Base-by-base conservation (phyloP, 2,329 filamentous ascomycete genomes). In the Cryphonectria nitschkei region DNA sequence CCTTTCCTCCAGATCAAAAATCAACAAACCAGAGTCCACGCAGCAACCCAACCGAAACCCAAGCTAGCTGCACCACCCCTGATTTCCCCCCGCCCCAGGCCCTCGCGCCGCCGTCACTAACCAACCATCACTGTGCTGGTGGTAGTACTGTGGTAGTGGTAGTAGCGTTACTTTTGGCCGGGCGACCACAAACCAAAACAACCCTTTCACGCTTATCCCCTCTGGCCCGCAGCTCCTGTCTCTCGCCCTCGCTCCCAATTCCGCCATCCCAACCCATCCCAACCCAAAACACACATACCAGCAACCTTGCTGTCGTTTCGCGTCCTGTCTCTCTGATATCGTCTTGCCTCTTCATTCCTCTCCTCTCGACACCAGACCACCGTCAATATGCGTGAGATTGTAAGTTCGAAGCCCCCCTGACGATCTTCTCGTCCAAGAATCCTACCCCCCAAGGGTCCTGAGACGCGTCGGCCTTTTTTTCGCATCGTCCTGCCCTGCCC, bases 381-480 rank as follows among this genome's bases (percentile, higher is more conserved):
- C 78, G 79, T 79, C 88, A 91, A 85, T 76, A 92, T 92, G 90
- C 89, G 90, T 89, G 90, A 92, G 86, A 92, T 92, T 81, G 89
- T 92, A 85, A 83, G 89, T 89, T 67, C 32, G 64, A 69, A 69
- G 63, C 67, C 56, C 46, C 43, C 61, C 56, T 64, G 68, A 56
- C 62, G 61, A 19, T 46, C n/a, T 39, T 65, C 41, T 43, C n/a
- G 22, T 39, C 67, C 61, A 46, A 64, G 54, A 43, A 56, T 32
- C 61, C 43, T 41, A 13, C 29, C 29, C 29, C 14, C 5, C 16
- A 43, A 26, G 46, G 29, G 58, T n/a, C 54, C 71, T 67, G 67
- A 72, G 75, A 76, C 75, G 76, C 77, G 76, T 76, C 72, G 64
- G 64, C 61, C 41, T 39, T 61, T 37, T 26, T 72, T 69, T 68